Base-by-base conservation (phyloP, 805 yeast species). In the Jamesozyma gamospora region DNA sequence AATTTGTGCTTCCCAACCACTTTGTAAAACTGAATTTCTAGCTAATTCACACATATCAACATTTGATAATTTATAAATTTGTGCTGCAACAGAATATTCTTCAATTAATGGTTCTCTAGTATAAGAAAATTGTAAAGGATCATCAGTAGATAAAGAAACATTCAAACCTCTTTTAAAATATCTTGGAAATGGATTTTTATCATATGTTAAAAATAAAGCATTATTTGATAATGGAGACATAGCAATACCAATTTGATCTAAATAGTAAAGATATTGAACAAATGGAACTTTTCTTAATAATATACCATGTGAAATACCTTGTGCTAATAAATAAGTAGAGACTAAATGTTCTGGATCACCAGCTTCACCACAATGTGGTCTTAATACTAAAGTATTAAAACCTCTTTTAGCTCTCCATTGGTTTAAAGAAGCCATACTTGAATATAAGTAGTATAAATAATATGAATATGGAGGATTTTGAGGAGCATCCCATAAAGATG, bases 311-410 rank as follows among this genome's bases (percentile, higher is more conserved):
- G 94, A 84, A 44, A 92, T 92, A 37, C 94, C 85, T 55, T 90
- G 94, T 1, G 96, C 79, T 1, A 92, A 76, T 53, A 92, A 64
- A 53, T 82, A 92, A 1, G 98, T 88, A 37, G 88, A 74, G 34
- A 88, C 84, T 55, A 94, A 70, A 66, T 92, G 98, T 55, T 92
- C 97, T 1, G 97, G 96, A 56, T 92, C 98, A 44, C 99, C 99
- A n/a, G 98, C 99, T 63, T 92, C 99, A 47, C 99, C 99, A 51
- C 95, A 85, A 62, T 92, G 99, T 3, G 99, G 99, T 53, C 98
- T 75, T 52, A 92, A 67, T n/a, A 86, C 94, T 63, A 92, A 80
- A 0, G 96, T 88, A 59, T 83, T 88, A 63, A 76, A 82, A 0
- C 83, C 82, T 42, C 88, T 72, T 42, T 67, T 70, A 27, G 70